Evolutionary conservation across 2,329 filamentous ascomycete genomes (phyloP).

Genomic region (Colletotrichum sp.): DNA sequence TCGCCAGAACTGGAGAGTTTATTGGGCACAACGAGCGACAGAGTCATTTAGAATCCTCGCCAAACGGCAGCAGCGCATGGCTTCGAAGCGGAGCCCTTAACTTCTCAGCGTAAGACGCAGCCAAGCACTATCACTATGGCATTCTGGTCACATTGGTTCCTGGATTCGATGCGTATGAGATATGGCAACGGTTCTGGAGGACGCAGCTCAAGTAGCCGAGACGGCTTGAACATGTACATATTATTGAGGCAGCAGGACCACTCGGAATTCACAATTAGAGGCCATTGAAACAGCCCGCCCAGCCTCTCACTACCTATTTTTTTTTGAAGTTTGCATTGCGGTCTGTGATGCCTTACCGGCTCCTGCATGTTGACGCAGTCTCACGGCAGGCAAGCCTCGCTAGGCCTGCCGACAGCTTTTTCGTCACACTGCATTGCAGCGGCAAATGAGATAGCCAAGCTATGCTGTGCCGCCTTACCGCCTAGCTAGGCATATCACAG

Average conservation of each 20-base stretch:
- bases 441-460: neutral
- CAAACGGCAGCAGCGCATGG: neutral
- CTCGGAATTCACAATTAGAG: neutral
- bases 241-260: accelerated
- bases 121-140: neutral
- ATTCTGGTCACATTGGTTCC: neutral
- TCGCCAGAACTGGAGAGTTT: neutral
- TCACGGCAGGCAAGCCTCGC: neutral
- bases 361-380: neutral
- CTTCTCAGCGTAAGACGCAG: neutral
- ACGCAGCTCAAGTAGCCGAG: neutral
- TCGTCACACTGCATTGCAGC: neutral
- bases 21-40: neutral
- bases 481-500: neutral
- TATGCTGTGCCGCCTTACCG: neutral
- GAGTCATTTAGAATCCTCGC: neutral
- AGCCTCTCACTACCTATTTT: accelerated
- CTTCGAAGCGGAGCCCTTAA: neutral
- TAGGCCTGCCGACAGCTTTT: neutral
- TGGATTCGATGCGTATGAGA: neutral
- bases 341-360: neutral
- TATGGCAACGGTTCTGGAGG: neutral
- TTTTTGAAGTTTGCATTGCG: neutral
- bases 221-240: neutral
- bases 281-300: neutral